Base-by-base conservation (phyloP, 2,329 filamentous ascomycete genomes). In the Phaeosphaeriaceae sp. region DNA sequence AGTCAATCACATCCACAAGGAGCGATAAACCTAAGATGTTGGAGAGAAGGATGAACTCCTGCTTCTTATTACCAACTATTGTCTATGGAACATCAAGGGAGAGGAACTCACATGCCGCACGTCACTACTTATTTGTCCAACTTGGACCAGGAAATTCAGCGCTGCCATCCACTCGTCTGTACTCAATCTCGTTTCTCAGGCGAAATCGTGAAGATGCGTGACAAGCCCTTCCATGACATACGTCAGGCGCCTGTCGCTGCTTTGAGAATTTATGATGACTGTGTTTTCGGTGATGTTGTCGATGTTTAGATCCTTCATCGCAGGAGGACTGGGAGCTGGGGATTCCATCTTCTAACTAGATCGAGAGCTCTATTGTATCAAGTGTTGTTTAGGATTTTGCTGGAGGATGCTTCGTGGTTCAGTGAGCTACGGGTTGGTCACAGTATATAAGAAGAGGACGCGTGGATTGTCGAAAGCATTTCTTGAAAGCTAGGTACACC, bases 281-380 rank as follows among this genome's bases (percentile, higher is more conserved):
- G 87, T 86, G 65, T 92, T 91, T 42, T 87, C 83, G 45, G 89
- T 92, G 72, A 92, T 92, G 72, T 91, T 92, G 66, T 90, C 87
- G 57, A 87, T 87, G 1, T 86, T 91, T 28, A 92, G 79, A 73
- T 92, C 85, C 68, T 87, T 87, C 41, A 58, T n/a, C n/a, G n/a
- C n/a, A n/a, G n/a, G n/a, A n/a, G n/a, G n/a, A n/a, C n/a, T n/a
- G n/a, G n/a, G n/a, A n/a, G n/a, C n/a, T n/a, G n/a, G n/a, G n/a
- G n/a, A n/a, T n/a, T n/a, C n/a, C n/a, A n/a, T n/a, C n/a, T n/a
- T n/a, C n/a, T n/a, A n/a, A n/a, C n/a, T n/a, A n/a, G n/a, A n/a
- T n/a, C n/a, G n/a, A n/a, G n/a, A n/a, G n/a, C n/a, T n/a, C n/a
- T n/a, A n/a, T n/a, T n/a, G n/a, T n/a, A n/a, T n/a, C n/a, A n/a